Conservation (phyloP, 2,329 filamentous ascomycete genomes). For the Colletotrichum echinochloae region DNA sequence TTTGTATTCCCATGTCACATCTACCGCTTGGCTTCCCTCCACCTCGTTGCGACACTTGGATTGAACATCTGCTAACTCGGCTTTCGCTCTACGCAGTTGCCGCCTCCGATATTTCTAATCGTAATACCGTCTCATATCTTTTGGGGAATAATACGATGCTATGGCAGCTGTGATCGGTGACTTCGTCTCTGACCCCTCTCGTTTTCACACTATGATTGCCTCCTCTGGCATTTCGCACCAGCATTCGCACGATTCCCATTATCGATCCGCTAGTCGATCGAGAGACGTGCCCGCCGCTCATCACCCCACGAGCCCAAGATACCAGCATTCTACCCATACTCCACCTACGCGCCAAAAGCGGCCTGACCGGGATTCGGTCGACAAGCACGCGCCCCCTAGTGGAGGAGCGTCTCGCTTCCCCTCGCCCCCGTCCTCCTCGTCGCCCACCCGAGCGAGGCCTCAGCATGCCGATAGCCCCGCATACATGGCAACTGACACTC, state of each 20-base stretch:
- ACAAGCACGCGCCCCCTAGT: constrained; percentile 47
- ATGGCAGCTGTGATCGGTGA: constrained; percentile 78
- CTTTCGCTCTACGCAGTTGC: constrained; percentile 17
- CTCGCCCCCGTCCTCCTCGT: constrained; percentile 67
- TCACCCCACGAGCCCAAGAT: constrained; percentile 49
- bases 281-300: constrained; percentile 45
- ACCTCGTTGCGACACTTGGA: no score
- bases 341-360: constrained; percentile 36
- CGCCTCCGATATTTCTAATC: constrained; percentile 39
- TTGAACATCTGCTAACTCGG: constrained; percentile 5
- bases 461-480: constrained; percentile 56
- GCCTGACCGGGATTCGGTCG: constrained; percentile 32
- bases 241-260: constrained; percentile 59
- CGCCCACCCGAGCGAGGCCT: constrained; percentile 54
- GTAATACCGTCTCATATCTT: constrained; percentile 31
- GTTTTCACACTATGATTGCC: constrained; percentile 78
- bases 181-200: constrained; percentile 77
- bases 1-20: background rate
- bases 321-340: constrained; percentile 38
- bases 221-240: constrained; percentile 59
- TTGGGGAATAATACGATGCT: constrained; percentile 53
- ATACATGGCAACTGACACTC: constrained; percentile 62
- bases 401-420: constrained; percentile 62
- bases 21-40: background rate
- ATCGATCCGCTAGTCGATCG: constrained; percentile 52